phyloP scores from a whole-genome alignment of 73 alveolate species.

The Stentor roeselii region DNA sequence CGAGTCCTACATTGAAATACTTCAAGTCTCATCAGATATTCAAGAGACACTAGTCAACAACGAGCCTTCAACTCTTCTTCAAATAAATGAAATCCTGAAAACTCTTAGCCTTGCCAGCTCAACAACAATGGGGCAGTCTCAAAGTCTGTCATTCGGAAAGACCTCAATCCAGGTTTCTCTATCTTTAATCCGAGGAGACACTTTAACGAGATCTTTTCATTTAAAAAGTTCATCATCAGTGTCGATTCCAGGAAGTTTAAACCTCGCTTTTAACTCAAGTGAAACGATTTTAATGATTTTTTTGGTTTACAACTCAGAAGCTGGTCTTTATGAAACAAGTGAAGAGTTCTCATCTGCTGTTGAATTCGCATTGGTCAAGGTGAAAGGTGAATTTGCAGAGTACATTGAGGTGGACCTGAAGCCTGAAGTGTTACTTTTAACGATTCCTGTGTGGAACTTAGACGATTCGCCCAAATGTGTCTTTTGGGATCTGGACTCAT shows the following conservation, averaged over 20 bases:
- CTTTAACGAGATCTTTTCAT: not conserved
- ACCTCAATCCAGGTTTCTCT: not conserved
- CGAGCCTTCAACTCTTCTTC: not conserved
- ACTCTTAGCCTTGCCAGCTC: not conserved
- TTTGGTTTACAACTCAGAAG: not conserved
- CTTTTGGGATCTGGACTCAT: not conserved
- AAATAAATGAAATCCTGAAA: not conserved
- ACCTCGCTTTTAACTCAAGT: not conserved
- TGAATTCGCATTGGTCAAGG: not conserved
- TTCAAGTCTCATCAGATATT: not conserved
- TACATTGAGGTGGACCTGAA: not conserved
- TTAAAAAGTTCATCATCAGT: not conserved
- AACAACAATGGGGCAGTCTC: constrained; percentile 3
- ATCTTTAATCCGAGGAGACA: not conserved
- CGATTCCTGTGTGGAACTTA: not conserved
- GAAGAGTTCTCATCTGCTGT: not conserved
- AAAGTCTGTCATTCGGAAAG: not conserved
- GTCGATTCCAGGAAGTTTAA: not conserved
- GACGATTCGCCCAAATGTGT: not conserved
- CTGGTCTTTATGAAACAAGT: not conserved
- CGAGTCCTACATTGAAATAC: not conserved
- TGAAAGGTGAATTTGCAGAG: not conserved
- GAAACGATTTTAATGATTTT: not conserved
- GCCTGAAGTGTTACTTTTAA: not conserved
- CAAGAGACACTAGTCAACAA: not conserved